Evolutionary conservation across 441 rosid genomes (phyloP), one percentile per base, ranked within the genome.

Genomic region (Lagerstroemia fauriei): DNA sequence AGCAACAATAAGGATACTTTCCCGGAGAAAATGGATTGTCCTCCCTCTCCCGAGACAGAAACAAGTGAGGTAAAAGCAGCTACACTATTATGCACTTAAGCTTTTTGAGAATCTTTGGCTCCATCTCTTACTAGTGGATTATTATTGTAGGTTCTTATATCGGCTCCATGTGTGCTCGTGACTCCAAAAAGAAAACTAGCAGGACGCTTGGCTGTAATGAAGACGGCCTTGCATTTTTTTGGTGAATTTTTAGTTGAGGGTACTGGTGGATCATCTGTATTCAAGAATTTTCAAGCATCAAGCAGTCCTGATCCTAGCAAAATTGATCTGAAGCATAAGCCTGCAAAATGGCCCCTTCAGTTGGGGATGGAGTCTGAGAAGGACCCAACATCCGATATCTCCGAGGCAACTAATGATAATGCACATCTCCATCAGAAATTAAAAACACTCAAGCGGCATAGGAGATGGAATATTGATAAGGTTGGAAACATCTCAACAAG

Each of bases 211-310:
- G 94, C 98, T 80, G 92, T 97, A 84, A 90, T 91, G 97, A 94
- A 92, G 87, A 90, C 88, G 71, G 92, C 92, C 80, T 85, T 97
- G 93, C 98, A 92, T 91, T 95, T 95, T 87, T 97, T 90, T 89
- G 98, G 98, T 80, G 97, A 97, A 82, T 91, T 91, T 87, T 86
- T 94, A 92, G 96, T 95, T 81, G 98, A 97, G 90, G 99, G 99
- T 73, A 93, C 97, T 61, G 97, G 95, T 83, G 99, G 98, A 63
- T 91, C 97, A 82, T 91, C 97, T 83, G 94, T 93, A 83, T 93
- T 97, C 89, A 95, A 90, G 88, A 89, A 93, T 76, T 91, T 92
- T 74, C 88, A 85, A 83, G 87, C 84, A 80, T 78, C 93, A 78
- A 84, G 87, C 85, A 88, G 81, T 87, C 88, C 87, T 84, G 97